Conservation (phyloP, 495 filamentous ascomycete species). For the Tuber microsphaerosporum region DNA sequence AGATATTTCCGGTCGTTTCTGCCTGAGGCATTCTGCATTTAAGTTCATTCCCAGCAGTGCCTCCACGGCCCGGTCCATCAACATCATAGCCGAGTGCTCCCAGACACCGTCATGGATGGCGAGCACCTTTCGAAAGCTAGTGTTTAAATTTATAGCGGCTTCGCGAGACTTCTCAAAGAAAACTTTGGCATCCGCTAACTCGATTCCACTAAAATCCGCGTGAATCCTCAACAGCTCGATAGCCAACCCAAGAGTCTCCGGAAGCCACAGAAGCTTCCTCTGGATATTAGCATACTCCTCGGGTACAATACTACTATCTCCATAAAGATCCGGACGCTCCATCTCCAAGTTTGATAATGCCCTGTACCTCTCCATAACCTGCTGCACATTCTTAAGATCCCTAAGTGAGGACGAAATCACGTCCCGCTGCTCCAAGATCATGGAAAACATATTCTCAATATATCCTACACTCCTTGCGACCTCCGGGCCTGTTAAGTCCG, state of each 20-base stretch:
- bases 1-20: constrained; percentile 28
- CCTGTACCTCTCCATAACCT: constrained; percentile 20
- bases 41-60: constrained; percentile 46
- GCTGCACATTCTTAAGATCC: constrained; percentile 31
- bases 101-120: constrained; percentile 29
- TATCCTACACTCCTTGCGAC: constrained; percentile 69
- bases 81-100: constrained; percentile 36
- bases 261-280: constrained; percentile 31
- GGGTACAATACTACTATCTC: constrained; percentile 9
- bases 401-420: constrained; percentile 47
- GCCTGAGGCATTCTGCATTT: constrained; percentile 44
- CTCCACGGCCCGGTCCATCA: constrained; percentile 46
- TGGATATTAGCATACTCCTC: constrained; percentile 13
- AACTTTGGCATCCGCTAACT: constrained; percentile 14
- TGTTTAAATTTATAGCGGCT: constrained; percentile 12
- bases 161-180: constrained; percentile 18
- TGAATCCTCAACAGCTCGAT: constrained; percentile 30
- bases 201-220: constrained; percentile 23
- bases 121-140: constrained; percentile 10
- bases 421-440: constrained; percentile 60
- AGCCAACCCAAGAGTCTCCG: constrained; percentile 26
- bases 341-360: constrained; percentile 19
- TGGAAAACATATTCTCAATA: constrained; percentile 69
- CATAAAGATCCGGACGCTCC: constrained; percentile 11
- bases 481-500: constrained; percentile 72